Conservation (phyloP, 495 filamentous ascomycete species). For the Daldinia bambusicola region DNA sequence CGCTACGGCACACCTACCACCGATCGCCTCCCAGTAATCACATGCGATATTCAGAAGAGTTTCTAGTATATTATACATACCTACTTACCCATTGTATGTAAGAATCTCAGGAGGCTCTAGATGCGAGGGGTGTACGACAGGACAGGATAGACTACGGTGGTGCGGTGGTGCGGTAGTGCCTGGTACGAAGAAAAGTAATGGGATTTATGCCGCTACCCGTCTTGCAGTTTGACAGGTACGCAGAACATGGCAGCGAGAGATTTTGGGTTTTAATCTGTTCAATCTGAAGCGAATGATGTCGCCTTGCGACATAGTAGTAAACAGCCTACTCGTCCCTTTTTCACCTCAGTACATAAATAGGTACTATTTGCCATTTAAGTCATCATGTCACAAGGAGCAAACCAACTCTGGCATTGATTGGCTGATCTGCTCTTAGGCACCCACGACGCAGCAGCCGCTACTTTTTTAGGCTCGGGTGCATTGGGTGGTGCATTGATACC, state of each 20-base stretch:
- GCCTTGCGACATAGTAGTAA: conserved; percentile 35
- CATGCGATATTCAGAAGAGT: conserved; percentile 34
- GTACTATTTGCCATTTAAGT: conserved; percentile 34
- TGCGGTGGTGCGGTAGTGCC: conserved; percentile 2
- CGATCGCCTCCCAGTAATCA: conserved; percentile 22
- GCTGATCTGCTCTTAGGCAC: conserved; percentile 44
- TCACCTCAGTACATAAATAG: conserved; percentile 32
- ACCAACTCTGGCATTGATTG: conserved; percentile 35
- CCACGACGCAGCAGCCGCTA: conserved; percentile 39
- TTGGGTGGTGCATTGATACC: conserved; percentile 52
- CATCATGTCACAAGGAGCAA: conserved; percentile 43
- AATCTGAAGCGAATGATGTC: conserved; percentile 41
- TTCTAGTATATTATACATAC: conserved; percentile 2
- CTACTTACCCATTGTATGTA: conserved; percentile 3
- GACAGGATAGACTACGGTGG: conserved; percentile 7
- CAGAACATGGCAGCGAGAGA: conserved; percentile 12
- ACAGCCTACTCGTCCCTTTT: conserved; percentile 35
- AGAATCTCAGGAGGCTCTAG: conserved; percentile 30
- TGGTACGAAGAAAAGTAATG: conserved; percentile 32
- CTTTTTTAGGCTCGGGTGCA: conserved; percentile 48
- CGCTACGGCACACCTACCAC: conserved; percentile 29
- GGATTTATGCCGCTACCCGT: conserved; percentile 39
- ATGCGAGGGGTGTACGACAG: conserved; percentile 14
- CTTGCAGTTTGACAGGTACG: conserved; percentile 45
- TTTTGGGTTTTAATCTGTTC: conserved; percentile 2